Base-by-base conservation (phyloP, 805 yeast genomes). In the Saturnispora hagleri region DNA sequence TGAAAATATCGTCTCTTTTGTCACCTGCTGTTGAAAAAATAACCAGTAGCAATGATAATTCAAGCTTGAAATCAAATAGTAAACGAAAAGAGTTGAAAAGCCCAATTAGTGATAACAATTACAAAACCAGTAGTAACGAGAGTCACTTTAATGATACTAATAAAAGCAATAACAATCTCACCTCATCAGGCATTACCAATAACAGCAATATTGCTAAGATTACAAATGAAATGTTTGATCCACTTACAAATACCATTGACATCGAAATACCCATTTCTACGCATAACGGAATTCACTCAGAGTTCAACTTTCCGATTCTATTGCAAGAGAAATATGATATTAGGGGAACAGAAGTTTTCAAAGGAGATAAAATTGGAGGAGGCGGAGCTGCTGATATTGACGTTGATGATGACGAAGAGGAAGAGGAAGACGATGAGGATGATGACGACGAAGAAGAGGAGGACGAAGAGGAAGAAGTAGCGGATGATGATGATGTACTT, bases 311-410 rank as follows among this genome's bases (percentile, higher is more conserved):
- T 31, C 66, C 84, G 63, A 79, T 80, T 58, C 67, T 85, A 50
- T 86, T 91, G 5, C 95, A 88, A 61, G 89, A 85, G 47, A 86
- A 86, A 66, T 88, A 88, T 65, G 96, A 96, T 71, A 2, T 70
- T 85, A 51, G 88, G 83, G 59, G 90, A 90, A 80, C 85, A 15
- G 80, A 73, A 48, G 41, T 38, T 38, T 38, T 4, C 73, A 79
- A 9, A n/a, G 58, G 27, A 1, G 51, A n/a, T 4, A 52, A 45
- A 3, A 51, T 31, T 28, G 74, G 68, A 9, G 55, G n/a, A 13
- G 46, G 18, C 3, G 57, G 24, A 10, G 53, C 46, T n/a, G 82
- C 73, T 46, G 81, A 76, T 26, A 75, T 70, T 13, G 80, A 67
- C 20, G 77, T 70, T 22, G 77, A 65, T 24, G 76, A 69, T 17